These are phyloP conservation scores for Lasiosphaeria hispida DNA, from an alignment of 495 filamentous ascomycete species.

Conservation along the genomic window DNA sequence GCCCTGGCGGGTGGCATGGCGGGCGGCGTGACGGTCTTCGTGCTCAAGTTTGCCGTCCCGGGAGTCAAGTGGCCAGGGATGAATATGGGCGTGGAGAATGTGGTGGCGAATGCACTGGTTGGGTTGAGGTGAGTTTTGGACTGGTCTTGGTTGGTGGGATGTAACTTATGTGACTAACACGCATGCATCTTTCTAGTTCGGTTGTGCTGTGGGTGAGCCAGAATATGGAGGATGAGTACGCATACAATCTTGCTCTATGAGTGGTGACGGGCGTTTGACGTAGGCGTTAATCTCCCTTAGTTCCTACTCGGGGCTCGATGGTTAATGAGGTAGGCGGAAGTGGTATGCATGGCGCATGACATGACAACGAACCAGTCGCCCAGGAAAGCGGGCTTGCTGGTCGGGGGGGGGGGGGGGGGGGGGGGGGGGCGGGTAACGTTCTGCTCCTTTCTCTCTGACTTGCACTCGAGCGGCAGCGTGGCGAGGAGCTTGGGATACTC, in stretches of 20 bases:
- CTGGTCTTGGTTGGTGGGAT: background rate
- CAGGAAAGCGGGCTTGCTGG: no score
- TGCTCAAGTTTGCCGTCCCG: slow-evolving; percentile 85
- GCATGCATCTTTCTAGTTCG: slow-evolving; percentile 58
- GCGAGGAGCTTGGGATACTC: no score
- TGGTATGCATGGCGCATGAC: no score
- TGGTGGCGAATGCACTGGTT: slow-evolving; percentile 80
- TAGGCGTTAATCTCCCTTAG: background rate
- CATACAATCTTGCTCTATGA: slow-evolving; percentile 89
- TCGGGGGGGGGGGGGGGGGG: no score
- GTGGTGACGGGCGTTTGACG: background rate
- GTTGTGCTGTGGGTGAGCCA: slow-evolving; percentile 94
- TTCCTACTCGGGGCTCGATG: background rate
- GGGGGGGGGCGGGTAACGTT: no score
- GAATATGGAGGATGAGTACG: slow-evolving; percentile 99
- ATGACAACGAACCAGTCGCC: no score
- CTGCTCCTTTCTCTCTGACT: no score
- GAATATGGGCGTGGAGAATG: slow-evolving; percentile 91
- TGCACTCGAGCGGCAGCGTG: no score
- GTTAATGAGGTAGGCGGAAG: background rate
- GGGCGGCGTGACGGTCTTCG: slow-evolving; percentile 83
- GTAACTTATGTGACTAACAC: slow-evolving; percentile 13
- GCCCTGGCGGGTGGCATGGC: slow-evolving; percentile 91
- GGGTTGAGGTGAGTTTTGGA: slow-evolving; percentile 74
- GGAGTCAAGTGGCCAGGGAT: slow-evolving; percentile 77